A percentile compares a stretch with the other conserved stretches of the same genome.
phyloP scores from a whole-genome alignment of 345 rosid genomes.

The Eucalyptus fibrosa region DNA sequence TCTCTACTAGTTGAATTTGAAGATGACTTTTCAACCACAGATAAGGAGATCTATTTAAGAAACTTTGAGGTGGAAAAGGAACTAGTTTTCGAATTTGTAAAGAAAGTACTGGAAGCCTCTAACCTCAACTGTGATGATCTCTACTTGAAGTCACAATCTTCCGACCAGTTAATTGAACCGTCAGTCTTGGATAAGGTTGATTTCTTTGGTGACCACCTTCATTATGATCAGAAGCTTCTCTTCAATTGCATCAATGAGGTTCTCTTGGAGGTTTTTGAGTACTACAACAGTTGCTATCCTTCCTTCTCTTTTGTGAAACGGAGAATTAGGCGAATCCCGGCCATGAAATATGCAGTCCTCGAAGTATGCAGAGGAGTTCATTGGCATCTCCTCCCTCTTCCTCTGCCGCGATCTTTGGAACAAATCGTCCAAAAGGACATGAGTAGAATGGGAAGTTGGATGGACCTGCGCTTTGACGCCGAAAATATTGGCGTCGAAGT shows the following conservation, averaged over 20 bases:
- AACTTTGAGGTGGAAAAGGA: constrained; percentile 35
- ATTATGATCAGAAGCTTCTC: constrained; percentile 39
- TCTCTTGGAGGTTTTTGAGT: constrained; percentile 45
- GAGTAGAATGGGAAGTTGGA: constrained; percentile 50
- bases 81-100: constrained; percentile 25
- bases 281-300: constrained; percentile 21
- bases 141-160: constrained; percentile 40
- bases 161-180: constrained; percentile 53
- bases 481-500: constrained; percentile 32
- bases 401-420: constrained; percentile 59
- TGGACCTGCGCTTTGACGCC: constrained; percentile 39
- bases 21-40: constrained; percentile 13
- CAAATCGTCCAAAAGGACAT: constrained; percentile 67
- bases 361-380: constrained; percentile 58
- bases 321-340: constrained; percentile 17
- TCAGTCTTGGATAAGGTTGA: constrained; percentile 37
- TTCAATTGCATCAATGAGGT: constrained; percentile 73
- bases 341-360: constrained; percentile 20
- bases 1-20: constrained; percentile 60
- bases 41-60: constrained; percentile 17
- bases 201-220: constrained; percentile 40
- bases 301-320: constrained; percentile 43
- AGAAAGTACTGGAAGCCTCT: constrained; percentile 40
- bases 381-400: constrained; percentile 61
- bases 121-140: constrained; percentile 61